A percentile compares a stretch with the other conserved stretches of the same genome.
These are phyloP conservation scores for Trichoderma koningii DNA, from an alignment of 2,329 filamentous ascomycete species.

Conservation along the genomic window DNA sequence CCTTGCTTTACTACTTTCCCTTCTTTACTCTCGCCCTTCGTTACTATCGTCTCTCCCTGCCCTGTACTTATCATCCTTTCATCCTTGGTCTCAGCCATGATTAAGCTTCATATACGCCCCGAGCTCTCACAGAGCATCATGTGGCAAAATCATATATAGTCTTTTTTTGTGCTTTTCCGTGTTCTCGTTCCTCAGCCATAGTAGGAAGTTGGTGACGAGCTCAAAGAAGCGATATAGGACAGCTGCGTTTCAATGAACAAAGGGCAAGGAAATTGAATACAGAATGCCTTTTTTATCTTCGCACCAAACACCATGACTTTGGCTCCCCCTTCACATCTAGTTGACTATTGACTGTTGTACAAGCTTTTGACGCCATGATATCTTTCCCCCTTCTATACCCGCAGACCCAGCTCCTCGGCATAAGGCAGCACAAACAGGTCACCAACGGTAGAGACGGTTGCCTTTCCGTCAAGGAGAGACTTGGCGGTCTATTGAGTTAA, in stretches of 20 bases:
- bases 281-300: conserved; percentile 40
- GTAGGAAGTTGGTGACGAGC: conserved; percentile 2
- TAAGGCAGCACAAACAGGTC: conserved; percentile 90
- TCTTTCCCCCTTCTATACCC: conserved; percentile 66
- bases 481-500: conserved; percentile 70
- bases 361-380: conserved; percentile 38
- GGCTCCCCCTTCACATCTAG: conserved; percentile 41
- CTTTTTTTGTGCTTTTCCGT: conserved; percentile 10
- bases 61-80: not conserved
- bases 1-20: not conserved
- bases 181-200: not conserved
- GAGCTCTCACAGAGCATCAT: not conserved
- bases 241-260: conserved; percentile 32
- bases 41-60: too few species aligned
- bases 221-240: conserved; percentile 17
- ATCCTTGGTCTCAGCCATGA: not conserved
- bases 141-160: conserved; percentile 9
- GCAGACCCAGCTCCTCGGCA: conserved; percentile 90
- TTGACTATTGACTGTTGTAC: conserved; percentile 48
- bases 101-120: not conserved
- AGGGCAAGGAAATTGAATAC: conserved; percentile 45
- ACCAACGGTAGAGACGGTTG: conserved; percentile 84
- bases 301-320: conserved; percentile 44
- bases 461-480: conserved; percentile 82
- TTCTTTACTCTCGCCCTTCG: not conserved